These are phyloP conservation scores for Ustilago loliicola DNA, from an alignment of 1,284 basidiomycete genomes.

Conservation along the genomic window DNA sequence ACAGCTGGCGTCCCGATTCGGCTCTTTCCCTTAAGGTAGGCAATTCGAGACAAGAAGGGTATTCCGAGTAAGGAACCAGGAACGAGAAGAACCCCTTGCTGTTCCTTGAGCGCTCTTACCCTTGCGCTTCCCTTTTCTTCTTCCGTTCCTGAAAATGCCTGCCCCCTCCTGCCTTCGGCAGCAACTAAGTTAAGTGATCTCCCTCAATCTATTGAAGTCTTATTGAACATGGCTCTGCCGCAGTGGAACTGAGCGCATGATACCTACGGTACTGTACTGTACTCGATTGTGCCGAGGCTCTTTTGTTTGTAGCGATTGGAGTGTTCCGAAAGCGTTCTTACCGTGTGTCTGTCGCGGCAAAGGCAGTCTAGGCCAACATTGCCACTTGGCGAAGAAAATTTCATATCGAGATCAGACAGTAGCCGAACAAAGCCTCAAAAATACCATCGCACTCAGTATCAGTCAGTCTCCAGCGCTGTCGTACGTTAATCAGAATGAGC, in stretches of 20 bases:
- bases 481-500: neutral
- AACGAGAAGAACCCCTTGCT: conserved; percentile 17
- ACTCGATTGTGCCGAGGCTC: neutral
- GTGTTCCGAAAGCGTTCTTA: neutral
- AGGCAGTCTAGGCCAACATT: neutral
- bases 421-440: neutral
- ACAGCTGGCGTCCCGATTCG: conserved; percentile 2
- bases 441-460: no score
- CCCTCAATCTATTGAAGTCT: no score
- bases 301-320: conserved; percentile 5
- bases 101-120: neutral
- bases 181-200: no score
- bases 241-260: no score
- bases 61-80: conserved; percentile 19
- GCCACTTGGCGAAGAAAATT: neutral
- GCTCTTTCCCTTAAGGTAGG: neutral
- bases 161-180: neutral
- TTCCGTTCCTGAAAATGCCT: neutral
- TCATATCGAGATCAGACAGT: neutral
- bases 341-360: neutral
- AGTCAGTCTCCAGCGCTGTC: no score
- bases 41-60: neutral
- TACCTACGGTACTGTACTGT: neutral
- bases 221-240: no score
- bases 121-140: neutral